phyloP scores from a whole-genome alignment of 345 rosid genomes.

The Bruguiera sexangula region DNA sequence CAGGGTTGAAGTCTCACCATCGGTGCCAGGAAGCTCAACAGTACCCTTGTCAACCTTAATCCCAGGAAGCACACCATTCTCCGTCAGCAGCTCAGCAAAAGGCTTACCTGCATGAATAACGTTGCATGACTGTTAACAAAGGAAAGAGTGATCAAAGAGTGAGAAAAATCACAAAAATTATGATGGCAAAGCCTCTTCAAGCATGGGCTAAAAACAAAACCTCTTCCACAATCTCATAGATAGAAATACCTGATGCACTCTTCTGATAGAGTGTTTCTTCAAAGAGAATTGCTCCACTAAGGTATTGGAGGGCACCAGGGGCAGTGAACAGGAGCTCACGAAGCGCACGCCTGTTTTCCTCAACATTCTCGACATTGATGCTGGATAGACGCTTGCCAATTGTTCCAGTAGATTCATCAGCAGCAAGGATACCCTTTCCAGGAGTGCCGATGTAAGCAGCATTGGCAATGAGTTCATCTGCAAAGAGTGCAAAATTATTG shows the following conservation, averaged over 20 bases:
- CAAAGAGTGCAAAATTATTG: background rate
- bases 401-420: conserved; percentile 94
- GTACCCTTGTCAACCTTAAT: conserved; percentile 95
- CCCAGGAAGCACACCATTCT: conserved; percentile 85
- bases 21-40: conserved; percentile 75
- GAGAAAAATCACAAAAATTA: background rate
- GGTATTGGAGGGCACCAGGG: conserved; percentile 67
- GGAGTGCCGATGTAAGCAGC: conserved; percentile 97
- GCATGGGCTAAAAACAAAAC: background rate
- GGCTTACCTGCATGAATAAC: conserved; percentile 51
- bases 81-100: conserved; percentile 71
- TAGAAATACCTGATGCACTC: conserved; percentile 51
- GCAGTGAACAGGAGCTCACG: conserved; percentile 95
- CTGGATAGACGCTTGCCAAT: conserved; percentile 89
- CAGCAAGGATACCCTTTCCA: conserved; percentile 98
- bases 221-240: background rate
- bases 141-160: background rate
- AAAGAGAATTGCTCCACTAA: conserved; percentile 83
- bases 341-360: conserved; percentile 77
- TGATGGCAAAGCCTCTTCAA: background rate
- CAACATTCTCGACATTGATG: conserved; percentile 86
- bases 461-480: conserved; percentile 79
- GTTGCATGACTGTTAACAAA: background rate
- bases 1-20: conserved; percentile 89
- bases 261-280: conserved; percentile 95